Evolutionary conservation across 495 filamentous ascomycete species (phyloP), one percentile per base, ranked within the genome.

Genomic region (Letharia lupina): DNA sequence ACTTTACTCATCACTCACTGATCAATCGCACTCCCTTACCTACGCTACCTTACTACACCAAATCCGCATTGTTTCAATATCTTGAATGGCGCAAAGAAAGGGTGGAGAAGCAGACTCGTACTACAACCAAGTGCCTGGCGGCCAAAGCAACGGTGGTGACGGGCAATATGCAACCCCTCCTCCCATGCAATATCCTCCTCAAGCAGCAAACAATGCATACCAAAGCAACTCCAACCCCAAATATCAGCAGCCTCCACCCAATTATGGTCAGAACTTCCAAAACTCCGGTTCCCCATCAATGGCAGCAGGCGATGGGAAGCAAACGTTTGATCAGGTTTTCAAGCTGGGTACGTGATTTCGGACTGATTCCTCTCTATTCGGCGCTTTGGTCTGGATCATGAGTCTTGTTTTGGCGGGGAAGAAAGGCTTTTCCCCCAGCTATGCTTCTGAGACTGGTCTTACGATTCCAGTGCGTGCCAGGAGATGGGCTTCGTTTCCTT

Each of bases 301-400:
- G 37, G 52, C 64, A 16, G 40, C 40, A 9, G 64, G 62, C 35
- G 70, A 71, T 23, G 72, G 74, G 64, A 82, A 90, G 71, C 79
- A 79, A 16, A 82, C 78, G 20, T 97, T 93, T 70, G 86, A 93
- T 20, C 82, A 96, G 71, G 83, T 84, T 1, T 96, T 96, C 77
- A 86, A 84, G 74, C 72, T 96, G 47, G 52, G 52, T 56, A 35
- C 48, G 48, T 31, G 11, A 16, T 5, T 10, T 48, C 8, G 45
- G 8, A 3, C 7, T 23, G 45, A 9, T 1, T 48, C 2, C 8
- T 23, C 23, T 20, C 20, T n/a, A 11, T 48, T n/a, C 45, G 45
- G 4, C 18, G 23, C 23, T 18, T 8, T 9, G 7, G 1, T 48
- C 48, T 12, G 48, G n/a, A 28, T 28, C 23, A 13, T 52, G 2